These are phyloP conservation scores for Cephaloascus fragrans DNA, from an alignment of 805 yeast species.

Conservation along the genomic window DNA sequence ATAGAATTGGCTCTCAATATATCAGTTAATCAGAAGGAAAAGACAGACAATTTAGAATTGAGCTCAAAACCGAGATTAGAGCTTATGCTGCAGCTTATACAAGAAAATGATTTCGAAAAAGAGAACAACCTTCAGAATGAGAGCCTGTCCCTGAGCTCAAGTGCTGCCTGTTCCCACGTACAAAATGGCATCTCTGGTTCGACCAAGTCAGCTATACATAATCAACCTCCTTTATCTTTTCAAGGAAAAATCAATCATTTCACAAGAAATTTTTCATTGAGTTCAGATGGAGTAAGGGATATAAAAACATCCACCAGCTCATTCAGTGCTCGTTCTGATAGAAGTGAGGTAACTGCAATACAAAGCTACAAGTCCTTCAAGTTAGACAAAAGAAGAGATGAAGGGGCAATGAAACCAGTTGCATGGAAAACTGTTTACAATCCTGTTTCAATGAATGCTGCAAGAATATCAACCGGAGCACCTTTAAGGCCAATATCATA, in stretches of 20 bases:
- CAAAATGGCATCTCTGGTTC: not conserved
- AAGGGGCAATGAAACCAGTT: slow-evolving; percentile 3
- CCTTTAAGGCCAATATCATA: not conserved
- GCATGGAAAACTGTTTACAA: slow-evolving; percentile 22
- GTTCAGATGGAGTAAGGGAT: not conserved
- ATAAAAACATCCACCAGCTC: not conserved
- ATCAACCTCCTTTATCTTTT: not conserved
- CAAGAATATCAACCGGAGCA: slow-evolving; percentile 5
- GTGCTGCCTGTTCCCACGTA: too few species aligned
- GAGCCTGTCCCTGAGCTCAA: too few species aligned
- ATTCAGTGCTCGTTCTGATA: not conserved
- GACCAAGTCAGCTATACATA: not conserved
- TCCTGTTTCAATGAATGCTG: slow-evolving; percentile 26
- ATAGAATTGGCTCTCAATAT: not conserved
- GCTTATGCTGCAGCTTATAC: not conserved
- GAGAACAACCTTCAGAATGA: not conserved
- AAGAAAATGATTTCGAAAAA: not conserved
- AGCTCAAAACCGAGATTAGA: too few species aligned
- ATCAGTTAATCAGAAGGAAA: not conserved
- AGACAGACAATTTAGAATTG: too few species aligned
- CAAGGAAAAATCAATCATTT: not conserved
- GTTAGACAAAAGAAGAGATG: slow-evolving; percentile 1
- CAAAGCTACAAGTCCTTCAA: not conserved
- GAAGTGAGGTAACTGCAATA: not conserved
- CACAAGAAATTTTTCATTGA: not conserved